Percentiles rank a stretch among this genome's conserved stretches.
Conservation (phyloP, 2,329 filamentous ascomycete species). For the Colletotrichum caudatum region DNA sequence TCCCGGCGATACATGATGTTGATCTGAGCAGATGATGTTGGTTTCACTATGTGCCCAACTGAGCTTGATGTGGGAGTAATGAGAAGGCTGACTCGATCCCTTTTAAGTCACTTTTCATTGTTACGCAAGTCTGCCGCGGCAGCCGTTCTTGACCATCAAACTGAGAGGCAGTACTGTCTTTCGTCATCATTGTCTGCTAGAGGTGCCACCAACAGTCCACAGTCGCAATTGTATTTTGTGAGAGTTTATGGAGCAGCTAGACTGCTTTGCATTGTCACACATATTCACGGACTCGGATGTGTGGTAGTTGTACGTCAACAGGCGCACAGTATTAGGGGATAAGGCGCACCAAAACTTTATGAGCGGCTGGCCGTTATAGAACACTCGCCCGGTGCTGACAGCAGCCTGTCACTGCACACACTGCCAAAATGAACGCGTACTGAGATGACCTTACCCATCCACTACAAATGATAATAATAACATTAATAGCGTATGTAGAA, state of each 20-base stretch:
- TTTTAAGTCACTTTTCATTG: background rate
- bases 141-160: background rate
- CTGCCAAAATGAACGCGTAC: background rate
- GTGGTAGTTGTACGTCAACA: background rate
- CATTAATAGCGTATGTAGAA: no score
- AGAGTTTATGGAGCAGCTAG: background rate
- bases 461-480: no score
- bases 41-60: background rate
- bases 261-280: no score
- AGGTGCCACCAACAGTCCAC: background rate
- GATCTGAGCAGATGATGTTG: background rate
- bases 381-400: background rate
- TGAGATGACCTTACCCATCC: no score
- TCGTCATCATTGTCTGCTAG: background rate
- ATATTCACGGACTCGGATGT: background rate
- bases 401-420: background rate
- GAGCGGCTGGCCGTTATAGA: background rate
- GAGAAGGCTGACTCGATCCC: rapidly evolving
- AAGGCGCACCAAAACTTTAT: background rate
- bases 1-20: background rate
- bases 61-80: background rate
- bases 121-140: no score
- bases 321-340: background rate
- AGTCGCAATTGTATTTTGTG: no score
- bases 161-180: background rate